These are phyloP conservation scores for Aspergillus ochraceoroseus DNA, from an alignment of 2,329 filamentous ascomycete genomes.

Conservation along the genomic window DNA sequence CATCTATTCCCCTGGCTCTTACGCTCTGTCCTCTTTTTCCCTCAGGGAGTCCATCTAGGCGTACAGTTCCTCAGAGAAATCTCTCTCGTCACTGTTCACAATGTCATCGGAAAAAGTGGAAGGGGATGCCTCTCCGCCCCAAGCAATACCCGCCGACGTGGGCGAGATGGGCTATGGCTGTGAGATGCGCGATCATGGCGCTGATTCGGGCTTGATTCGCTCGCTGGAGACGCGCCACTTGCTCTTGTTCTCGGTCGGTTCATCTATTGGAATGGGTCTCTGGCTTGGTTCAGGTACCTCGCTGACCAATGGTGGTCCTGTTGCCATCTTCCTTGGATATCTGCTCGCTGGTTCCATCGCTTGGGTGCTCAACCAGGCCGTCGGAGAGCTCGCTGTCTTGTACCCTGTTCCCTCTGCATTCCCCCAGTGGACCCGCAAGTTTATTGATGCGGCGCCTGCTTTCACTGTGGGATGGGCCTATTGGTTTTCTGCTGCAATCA, in stretches of 20 bases:
- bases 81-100: not conserved
- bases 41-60: too few relatives aligned
- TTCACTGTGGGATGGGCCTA: constrained; percentile 49
- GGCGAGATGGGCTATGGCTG: too few relatives aligned
- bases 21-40: too few relatives aligned
- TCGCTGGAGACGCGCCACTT: constrained; percentile 40
- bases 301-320: constrained; percentile 42
- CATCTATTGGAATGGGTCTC: constrained; percentile 46
- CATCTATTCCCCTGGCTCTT: too few relatives aligned
- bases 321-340: constrained; percentile 46
- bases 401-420: constrained; percentile 47
- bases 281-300: constrained; percentile 47
- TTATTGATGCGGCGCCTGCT: constrained; percentile 42
- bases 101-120: too few relatives aligned
- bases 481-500: constrained; percentile 45
- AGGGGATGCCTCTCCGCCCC: too few relatives aligned
- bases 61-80: too few relatives aligned
- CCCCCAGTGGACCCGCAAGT: constrained; percentile 47
- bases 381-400: constrained; percentile 47
- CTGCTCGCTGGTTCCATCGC: constrained; percentile 39
- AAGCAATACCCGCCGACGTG: too few relatives aligned
- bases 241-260: constrained; percentile 40
- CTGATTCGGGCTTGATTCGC: constrained; percentile 36
- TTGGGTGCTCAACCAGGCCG: constrained; percentile 46
- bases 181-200: constrained; percentile 20